These are phyloP conservation scores for Pseudogymnoascus sp. DNA, from an alignment of 2,329 filamentous ascomycete species.

Conservation along the genomic window DNA sequence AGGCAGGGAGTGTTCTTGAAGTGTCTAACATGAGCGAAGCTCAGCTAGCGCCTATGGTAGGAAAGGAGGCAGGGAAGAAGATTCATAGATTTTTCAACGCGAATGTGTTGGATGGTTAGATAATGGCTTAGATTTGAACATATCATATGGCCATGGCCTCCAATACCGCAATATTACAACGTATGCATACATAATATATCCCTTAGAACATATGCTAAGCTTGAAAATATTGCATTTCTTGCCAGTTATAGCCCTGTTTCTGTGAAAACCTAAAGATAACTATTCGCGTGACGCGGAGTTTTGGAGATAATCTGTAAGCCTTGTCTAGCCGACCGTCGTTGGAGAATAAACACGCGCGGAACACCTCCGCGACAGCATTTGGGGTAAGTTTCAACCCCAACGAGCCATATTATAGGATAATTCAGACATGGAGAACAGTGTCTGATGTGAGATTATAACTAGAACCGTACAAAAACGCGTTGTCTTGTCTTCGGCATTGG, in stretches of 20 bases:
- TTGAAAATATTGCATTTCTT: not conserved
- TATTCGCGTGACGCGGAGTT: not conserved
- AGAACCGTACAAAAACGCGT: not conserved
- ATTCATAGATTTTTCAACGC: constrained; percentile 74
- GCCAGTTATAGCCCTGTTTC: not conserved
- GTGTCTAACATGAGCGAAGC: constrained; percentile 77
- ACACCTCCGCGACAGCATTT: not conserved
- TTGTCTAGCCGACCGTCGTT: not conserved
- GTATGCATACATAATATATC: not conserved
- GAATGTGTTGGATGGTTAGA: constrained; percentile 15
- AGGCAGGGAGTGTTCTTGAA: constrained; percentile 69
- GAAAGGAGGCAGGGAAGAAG: constrained; percentile 66
- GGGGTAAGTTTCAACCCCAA: not conserved
- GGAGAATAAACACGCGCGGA: not conserved
- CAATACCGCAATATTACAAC: not conserved
- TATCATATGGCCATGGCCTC: not conserved
- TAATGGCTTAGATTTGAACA: not conserved
- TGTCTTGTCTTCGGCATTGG: not conserved
- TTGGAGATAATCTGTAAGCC: not conserved
- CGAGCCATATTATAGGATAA: not conserved
- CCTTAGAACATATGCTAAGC: not conserved
- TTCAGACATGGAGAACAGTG: not conserved
- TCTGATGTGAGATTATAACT: not conserved
- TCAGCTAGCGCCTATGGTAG: constrained; percentile 68
- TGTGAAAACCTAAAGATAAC: not conserved